These are phyloP conservation scores for Aspergillus fijiensis DNA, from an alignment of 2,329 filamentous ascomycete species.

Conservation along the genomic window DNA sequence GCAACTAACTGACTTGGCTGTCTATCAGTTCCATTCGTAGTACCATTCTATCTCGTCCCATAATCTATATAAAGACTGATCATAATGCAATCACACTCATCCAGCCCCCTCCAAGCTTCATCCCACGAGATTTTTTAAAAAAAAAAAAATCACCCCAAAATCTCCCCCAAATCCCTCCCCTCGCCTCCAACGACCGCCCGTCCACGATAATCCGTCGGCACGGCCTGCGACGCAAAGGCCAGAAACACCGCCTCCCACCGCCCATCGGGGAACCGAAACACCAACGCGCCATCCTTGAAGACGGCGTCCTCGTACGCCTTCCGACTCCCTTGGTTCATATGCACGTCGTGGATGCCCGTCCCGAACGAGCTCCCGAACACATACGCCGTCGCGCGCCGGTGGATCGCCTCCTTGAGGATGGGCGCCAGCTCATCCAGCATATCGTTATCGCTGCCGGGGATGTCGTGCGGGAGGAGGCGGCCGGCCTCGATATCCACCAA, in stretches of 20 bases:
- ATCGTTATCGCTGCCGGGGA: slow-evolving; percentile 31
- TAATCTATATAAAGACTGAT: no score
- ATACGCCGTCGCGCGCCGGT: slow-evolving; percentile 15
- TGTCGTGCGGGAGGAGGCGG: slow-evolving; percentile 21
- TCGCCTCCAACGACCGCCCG: neutral
- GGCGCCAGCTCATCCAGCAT: slow-evolving; percentile 29
- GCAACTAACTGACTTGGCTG: no score
- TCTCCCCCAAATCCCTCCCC: neutral
- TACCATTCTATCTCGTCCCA: no score
- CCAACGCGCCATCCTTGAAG: slow-evolving; percentile 19
- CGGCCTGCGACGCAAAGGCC: slow-evolving; percentile 20
- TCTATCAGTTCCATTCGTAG: no score
- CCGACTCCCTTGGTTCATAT: slow-evolving; percentile 24
- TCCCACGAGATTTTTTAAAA: no score
- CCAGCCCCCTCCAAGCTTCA: no score
- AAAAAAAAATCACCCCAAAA: neutral
- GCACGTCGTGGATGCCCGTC: slow-evolving; percentile 19
- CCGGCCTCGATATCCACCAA: slow-evolving; percentile 17
- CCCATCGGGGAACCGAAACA: slow-evolving; percentile 11
- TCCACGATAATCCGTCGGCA: slow-evolving; percentile 13
- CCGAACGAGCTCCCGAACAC: slow-evolving; percentile 16
- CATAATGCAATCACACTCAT: no score
- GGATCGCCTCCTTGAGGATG: slow-evolving; percentile 11
- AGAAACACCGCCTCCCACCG: slow-evolving; percentile 21
- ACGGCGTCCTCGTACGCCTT: slow-evolving; percentile 16